Conservation (phyloP, 805 yeast species). For the Nematodospora valgi region DNA sequence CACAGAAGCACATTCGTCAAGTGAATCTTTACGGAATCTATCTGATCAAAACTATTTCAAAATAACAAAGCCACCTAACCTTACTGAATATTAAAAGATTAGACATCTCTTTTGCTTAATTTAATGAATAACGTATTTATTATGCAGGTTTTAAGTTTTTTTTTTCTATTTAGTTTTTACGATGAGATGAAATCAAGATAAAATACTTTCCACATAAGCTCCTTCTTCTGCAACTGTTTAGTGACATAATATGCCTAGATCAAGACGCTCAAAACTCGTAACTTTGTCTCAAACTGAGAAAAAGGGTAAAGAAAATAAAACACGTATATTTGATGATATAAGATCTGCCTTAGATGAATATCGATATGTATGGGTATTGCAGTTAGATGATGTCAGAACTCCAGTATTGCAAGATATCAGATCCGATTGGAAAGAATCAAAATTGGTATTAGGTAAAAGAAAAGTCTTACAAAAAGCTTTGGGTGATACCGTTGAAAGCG, state of each 20-base stretch:
- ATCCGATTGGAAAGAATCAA: constrained; percentile 88
- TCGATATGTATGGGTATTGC: constrained; percentile 80
- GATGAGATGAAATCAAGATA: no score
- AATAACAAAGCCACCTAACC: no score
- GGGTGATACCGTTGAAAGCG: constrained; percentile 85
- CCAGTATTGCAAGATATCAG: constrained; percentile 93
- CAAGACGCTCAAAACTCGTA: constrained; percentile 93
- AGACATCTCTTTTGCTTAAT: no score
- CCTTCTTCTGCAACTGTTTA: no score
- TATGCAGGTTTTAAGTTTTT: no score
- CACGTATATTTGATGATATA: constrained; percentile 85
- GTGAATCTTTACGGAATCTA: no score
- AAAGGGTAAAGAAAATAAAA: constrained; percentile 91
- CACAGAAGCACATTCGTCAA: no score
- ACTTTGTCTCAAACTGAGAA: constrained; percentile 95
- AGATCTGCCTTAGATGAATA: constrained; percentile 75
- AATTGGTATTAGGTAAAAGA: constrained; percentile 85
- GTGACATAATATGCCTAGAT: constrained; percentile 96
- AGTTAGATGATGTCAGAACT: constrained; percentile 89
- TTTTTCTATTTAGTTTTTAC: no score
- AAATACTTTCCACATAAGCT: no score
- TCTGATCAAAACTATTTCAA: no score
- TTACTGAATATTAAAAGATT: no score
- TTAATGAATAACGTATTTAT: no score
- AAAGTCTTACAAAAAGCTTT: constrained; percentile 90